These are phyloP conservation scores for Ceratobasidium sp. DNA, from an alignment of 1,284 basidiomycete species.

Conservation along the genomic window DNA sequence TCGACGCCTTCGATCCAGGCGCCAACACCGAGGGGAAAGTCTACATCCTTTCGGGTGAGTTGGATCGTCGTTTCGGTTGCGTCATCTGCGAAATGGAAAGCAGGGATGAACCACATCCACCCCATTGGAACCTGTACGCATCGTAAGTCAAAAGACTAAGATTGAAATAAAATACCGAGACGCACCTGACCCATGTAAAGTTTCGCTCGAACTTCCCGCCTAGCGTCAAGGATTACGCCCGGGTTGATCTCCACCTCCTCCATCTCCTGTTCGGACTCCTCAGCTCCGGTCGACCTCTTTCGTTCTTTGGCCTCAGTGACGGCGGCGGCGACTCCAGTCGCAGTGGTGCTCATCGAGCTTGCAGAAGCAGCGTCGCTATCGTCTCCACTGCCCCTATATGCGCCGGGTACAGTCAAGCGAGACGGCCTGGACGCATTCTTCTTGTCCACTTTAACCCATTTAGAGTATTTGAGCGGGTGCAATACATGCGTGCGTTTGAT, in stretches of 20 bases:
- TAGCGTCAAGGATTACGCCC: constrained; percentile 73
- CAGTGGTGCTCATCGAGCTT: constrained; percentile 42
- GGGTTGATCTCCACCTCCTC: constrained; percentile 48
- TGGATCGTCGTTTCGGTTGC: constrained; percentile 53
- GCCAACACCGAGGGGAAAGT: constrained; percentile 82
- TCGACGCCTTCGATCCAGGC: constrained; percentile 74
- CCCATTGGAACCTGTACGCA: constrained; percentile 75
- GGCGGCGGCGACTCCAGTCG: constrained; percentile 27
- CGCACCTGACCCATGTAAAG: constrained; percentile 79
- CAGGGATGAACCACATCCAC: constrained; percentile 87
- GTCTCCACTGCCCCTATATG: constrained; percentile 43
- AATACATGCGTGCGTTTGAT: constrained; percentile 46
- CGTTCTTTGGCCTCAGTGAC: constrained; percentile 24
- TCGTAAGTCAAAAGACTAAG: not conserved
- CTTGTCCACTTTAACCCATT: constrained; percentile 51
- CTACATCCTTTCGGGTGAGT: constrained; percentile 72
- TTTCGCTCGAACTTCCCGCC: constrained; percentile 82
- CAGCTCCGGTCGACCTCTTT: not conserved
- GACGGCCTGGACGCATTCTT: constrained; percentile 25
- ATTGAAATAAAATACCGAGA: constrained; percentile 6
- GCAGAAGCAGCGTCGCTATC: constrained; percentile 44
- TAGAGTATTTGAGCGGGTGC: constrained; percentile 46
- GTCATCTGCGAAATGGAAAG: constrained; percentile 75
- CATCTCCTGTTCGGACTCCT: constrained; percentile 32
- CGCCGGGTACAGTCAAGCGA: constrained; percentile 27